Evolutionary conservation across 371 early-diverging fungal genomes (phyloP).

Genomic region (Sporodiniella umbellata): DNA sequence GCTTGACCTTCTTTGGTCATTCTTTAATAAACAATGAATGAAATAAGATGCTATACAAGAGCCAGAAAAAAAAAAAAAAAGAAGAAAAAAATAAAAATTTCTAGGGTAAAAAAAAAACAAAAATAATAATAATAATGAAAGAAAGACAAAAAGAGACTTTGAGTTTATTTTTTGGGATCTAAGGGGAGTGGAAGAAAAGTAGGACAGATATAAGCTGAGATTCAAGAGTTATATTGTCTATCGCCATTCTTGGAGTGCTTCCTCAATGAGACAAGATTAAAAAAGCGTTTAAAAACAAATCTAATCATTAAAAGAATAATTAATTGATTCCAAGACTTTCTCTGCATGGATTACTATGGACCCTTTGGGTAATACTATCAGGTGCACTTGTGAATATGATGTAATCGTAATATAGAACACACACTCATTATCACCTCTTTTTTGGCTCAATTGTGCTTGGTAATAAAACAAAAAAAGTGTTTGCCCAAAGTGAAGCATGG

Average conservation of each 20-base stretch:
- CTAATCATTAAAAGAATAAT: neutral
- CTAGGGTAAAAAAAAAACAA: neutral
- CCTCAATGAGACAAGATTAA: neutral
- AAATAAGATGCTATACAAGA: neutral
- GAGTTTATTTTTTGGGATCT: neutral
- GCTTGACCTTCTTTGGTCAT: conserved; percentile 16
- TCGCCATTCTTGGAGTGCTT: neutral
- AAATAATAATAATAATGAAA: too few species aligned
- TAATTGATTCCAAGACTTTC: neutral
- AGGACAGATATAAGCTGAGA: neutral
- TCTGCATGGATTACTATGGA: too few species aligned
- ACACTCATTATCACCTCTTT: too few species aligned
- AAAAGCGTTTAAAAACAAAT: neutral
- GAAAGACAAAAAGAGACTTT: neutral
- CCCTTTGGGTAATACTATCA: too few species aligned
- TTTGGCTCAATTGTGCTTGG: too few species aligned
- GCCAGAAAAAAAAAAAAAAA: neutral
- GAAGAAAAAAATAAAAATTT: neutral
- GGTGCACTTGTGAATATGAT: too few species aligned
- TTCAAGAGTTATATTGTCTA: neutral
- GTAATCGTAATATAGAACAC: too few species aligned
- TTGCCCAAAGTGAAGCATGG: too few species aligned
- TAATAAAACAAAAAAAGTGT: too few species aligned
- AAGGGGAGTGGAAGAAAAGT: neutral
- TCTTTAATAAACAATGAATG: too few species aligned